Conservation (phyloP, 2,329 filamentous ascomycete species). For the Nemania diffusa region DNA sequence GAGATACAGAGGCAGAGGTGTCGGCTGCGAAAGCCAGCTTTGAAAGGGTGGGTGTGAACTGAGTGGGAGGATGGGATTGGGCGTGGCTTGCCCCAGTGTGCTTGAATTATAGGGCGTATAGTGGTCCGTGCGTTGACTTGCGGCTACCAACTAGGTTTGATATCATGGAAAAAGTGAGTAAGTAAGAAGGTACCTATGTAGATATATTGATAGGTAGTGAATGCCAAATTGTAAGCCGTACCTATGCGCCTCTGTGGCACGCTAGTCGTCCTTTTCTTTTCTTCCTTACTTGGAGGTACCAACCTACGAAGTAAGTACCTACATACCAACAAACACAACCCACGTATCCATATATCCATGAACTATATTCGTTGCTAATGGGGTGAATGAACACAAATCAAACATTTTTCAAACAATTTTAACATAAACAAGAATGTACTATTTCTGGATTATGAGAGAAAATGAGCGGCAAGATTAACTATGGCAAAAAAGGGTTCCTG, state of each 20-base stretch:
- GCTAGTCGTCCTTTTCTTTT: background rate
- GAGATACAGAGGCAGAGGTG: slow-evolving; percentile 37
- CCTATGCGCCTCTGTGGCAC: slow-evolving; percentile 1
- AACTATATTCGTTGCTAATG: too few species aligned
- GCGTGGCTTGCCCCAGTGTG: slow-evolving; percentile 5
- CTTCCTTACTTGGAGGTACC: background rate
- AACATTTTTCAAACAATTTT: background rate
- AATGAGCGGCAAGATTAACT: background rate
- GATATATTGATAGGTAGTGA: slow-evolving; percentile 6
- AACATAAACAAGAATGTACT: background rate
- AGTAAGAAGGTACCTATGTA: too few species aligned
- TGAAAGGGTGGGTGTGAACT: slow-evolving; percentile 34
- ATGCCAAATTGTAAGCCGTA: slow-evolving; percentile 1
- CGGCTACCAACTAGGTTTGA: slow-evolving; percentile 30
- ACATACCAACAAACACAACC: too few species aligned
- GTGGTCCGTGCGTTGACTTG: slow-evolving; percentile 33
- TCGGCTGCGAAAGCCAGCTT: slow-evolving; percentile 36
- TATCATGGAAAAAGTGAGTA: slow-evolving; percentile 17
- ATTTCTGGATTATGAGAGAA: background rate
- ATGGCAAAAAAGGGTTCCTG: background rate
- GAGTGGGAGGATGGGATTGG: slow-evolving; percentile 33
- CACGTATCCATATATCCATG: too few species aligned
- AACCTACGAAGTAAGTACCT: too few species aligned
- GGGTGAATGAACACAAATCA: background rate
- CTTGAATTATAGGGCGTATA: background rate